Percentiles rank a stretch among this genome's conserved stretches.
These are phyloP conservation scores for Domatiomyces globalis DNA, from an alignment of 2,329 filamentous ascomycete species.

Conservation along the genomic window DNA sequence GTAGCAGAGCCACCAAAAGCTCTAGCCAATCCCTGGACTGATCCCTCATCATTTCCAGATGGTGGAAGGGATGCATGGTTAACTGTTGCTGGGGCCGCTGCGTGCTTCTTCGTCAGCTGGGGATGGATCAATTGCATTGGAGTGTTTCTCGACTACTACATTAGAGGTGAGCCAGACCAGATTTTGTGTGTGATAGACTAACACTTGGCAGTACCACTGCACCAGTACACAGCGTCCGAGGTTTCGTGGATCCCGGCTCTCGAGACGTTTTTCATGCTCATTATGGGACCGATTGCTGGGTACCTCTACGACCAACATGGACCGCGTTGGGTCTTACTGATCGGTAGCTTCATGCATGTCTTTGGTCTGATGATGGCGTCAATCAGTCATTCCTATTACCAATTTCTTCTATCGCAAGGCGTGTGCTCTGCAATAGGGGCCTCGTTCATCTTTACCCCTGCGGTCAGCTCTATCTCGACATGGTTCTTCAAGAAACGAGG, in stretches of 20 bases:
- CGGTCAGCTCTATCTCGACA: conserved; percentile 25
- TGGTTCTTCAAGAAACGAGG: conserved; percentile 43
- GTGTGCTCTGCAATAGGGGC: conserved; percentile 40
- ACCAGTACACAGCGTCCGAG: conserved; percentile 37
- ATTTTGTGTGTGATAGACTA: neutral
- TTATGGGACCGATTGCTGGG: conserved; percentile 48
- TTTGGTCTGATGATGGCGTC: conserved; percentile 47
- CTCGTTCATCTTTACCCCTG: conserved; percentile 35
- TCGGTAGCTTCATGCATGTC: conserved; percentile 40
- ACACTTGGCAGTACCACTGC: conserved; percentile 27
- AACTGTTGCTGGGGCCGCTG: conserved; percentile 38
- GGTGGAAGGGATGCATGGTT: conserved; percentile 46
- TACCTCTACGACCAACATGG: conserved; percentile 51
- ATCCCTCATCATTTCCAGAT: conserved; percentile 44
- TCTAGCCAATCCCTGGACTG: conserved; percentile 16
- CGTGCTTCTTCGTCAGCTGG: conserved; percentile 36
- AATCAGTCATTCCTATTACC: conserved; percentile 41
- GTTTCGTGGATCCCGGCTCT: conserved; percentile 50
- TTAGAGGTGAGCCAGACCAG: conserved; percentile 20
- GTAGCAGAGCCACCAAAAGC: conserved; percentile 7
- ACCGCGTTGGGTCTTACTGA: conserved; percentile 39
- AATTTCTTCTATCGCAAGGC: conserved; percentile 42
- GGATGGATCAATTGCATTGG: conserved; percentile 33
- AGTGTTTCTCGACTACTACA: conserved; percentile 46
- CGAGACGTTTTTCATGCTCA: conserved; percentile 25